A percentile compares a stretch with the other conserved stretches of the same genome.
phyloP scores from a whole-genome alignment of 1,284 basidiomycete genomes.

The Trichosporon sp. region DNA sequence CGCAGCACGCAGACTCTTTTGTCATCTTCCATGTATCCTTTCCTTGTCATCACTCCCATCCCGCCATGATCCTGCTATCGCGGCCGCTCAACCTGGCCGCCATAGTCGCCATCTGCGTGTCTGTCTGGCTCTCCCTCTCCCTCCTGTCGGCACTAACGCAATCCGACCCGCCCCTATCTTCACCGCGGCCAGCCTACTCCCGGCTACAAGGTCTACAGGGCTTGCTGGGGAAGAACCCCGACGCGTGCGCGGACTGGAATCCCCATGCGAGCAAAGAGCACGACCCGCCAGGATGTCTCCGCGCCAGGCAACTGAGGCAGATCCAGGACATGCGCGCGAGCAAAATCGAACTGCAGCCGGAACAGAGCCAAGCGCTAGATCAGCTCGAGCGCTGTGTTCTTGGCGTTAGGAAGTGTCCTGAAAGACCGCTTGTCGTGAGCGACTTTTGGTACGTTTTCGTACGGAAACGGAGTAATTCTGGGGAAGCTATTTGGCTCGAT shows the following conservation, averaged over 20 bases:
- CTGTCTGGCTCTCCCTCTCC: background rate
- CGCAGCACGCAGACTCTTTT: no score
- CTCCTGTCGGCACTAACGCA: background rate
- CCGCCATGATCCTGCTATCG: background rate
- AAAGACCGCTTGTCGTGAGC: conserved; percentile 31
- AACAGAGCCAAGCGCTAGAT: conserved; percentile 13
- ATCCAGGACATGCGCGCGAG: conserved; percentile 20
- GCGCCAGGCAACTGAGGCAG: conserved; percentile 35
- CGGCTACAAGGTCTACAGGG: background rate
- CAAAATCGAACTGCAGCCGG: conserved; percentile 1
- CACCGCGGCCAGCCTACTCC: background rate
- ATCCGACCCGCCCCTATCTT: background rate
- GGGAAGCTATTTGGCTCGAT: conserved; percentile 35
- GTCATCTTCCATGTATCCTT: background rate
- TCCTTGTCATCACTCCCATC: background rate
- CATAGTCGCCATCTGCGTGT: background rate
- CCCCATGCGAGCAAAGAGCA: conserved; percentile 12
- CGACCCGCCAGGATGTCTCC: conserved; percentile 30
- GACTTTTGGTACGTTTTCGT: conserved; percentile 35
- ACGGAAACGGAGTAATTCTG: conserved; percentile 17
- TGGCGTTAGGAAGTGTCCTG: conserved; percentile 23
- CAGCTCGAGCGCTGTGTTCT: conserved; percentile 30
- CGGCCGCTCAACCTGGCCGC: background rate
- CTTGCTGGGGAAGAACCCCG: background rate
- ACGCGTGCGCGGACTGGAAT: conserved; percentile 22